phyloP scores from a whole-genome alignment of 1,284 basidiomycete genomes.

The Mycosarcoma maydis region DNA sequence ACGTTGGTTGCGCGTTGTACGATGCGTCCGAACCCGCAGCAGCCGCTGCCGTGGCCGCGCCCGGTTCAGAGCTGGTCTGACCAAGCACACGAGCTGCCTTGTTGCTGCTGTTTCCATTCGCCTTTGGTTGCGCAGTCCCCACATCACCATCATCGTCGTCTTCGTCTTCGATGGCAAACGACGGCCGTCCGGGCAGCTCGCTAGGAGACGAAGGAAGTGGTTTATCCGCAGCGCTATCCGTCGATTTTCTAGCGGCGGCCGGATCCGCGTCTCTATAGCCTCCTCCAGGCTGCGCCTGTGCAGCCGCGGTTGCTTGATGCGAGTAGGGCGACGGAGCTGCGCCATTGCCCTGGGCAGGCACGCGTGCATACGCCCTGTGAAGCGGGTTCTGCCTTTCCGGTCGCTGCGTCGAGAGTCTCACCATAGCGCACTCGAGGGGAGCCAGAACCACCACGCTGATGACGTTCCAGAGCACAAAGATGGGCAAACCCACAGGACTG shows the following conservation, averaged over 20 bases:
- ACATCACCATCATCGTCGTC: slow-evolving; percentile 43
- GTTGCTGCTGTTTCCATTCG: not conserved
- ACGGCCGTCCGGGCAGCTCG: slow-evolving; percentile 39
- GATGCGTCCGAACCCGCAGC: not conserved
- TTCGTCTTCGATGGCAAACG: slow-evolving; percentile 60
- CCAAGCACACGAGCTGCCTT: slow-evolving; percentile 24
- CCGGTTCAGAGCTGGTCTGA: slow-evolving; percentile 6
- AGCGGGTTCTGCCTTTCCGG: slow-evolving; percentile 61
- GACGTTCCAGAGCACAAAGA: slow-evolving; percentile 58
- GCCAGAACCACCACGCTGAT: slow-evolving; percentile 51
- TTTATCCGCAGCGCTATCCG: slow-evolving; percentile 34
- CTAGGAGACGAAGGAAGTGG: slow-evolving; percentile 38
- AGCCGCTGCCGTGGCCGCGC: not conserved
- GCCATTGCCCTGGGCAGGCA: slow-evolving; percentile 12
- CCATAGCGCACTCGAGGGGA: slow-evolving; percentile 63
- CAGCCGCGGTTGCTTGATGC: slow-evolving; percentile 55
- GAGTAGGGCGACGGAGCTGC: slow-evolving; percentile 45
- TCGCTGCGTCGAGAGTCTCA: slow-evolving; percentile 60
- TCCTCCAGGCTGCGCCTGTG: slow-evolving; percentile 38
- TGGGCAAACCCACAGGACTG: slow-evolving; percentile 45
- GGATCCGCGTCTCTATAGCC: slow-evolving; percentile 26
- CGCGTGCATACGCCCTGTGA: slow-evolving; percentile 58
- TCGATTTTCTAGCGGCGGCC: slow-evolving; percentile 20
- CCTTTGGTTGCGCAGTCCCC: slow-evolving; percentile 2
- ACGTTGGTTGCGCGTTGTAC: slow-evolving; percentile 16